Evolutionary conservation across 352 stramenopile genomes (phyloP), one percentile per base, ranked within the genome.

Genomic region (Globisporangium splendens): DNA sequence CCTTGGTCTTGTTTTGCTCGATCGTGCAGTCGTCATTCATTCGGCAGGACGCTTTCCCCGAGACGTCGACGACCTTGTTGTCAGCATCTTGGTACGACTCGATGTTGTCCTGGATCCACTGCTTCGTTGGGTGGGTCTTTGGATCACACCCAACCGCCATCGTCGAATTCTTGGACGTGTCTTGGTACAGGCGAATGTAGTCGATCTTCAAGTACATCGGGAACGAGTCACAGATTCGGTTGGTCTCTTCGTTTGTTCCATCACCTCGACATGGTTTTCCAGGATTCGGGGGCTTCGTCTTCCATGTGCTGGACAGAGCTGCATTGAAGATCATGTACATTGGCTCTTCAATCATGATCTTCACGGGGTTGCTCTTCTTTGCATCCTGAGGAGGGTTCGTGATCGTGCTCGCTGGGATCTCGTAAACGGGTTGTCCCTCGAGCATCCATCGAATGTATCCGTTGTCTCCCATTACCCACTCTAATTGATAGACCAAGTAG

Each of bases 171-270:
- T 14, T 65, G 33, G 61, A 73, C 47, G 24, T 63, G 35, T 75
- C 68, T 60, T 96, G 86, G 54, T 96, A 96, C 17, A 96, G 47
- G 10, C 88, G 79, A 21, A 97, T 81, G 55, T 84, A 88, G 73
- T 97, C 89, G 51, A 97, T 84, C 46, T 86, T 83, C 58, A 95
- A 15, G 43, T 57, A 79, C 67, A 84, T 64, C 0, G 74, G 74
- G 60, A 84, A 82, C 3, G 49, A 50, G 28, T 75, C 70, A 53
- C 74, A 84, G 22, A 84, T 79, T 41, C 53, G 51, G 35, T 80
- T 80, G 13, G 50, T 28, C 13, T 49, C 35, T 20, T 66, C 31
- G 44, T 77, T 57, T 0, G 22, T 46, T 8, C 64, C 67, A n/a
- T 74, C 62, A 0, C 70, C 61, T 5, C 65, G 61, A 38, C 75